A percentile compares a stretch with the other conserved stretches of the same genome.
Conservation (phyloP, 352 stramenopile genomes). For the Phytophthora constricta region DNA sequence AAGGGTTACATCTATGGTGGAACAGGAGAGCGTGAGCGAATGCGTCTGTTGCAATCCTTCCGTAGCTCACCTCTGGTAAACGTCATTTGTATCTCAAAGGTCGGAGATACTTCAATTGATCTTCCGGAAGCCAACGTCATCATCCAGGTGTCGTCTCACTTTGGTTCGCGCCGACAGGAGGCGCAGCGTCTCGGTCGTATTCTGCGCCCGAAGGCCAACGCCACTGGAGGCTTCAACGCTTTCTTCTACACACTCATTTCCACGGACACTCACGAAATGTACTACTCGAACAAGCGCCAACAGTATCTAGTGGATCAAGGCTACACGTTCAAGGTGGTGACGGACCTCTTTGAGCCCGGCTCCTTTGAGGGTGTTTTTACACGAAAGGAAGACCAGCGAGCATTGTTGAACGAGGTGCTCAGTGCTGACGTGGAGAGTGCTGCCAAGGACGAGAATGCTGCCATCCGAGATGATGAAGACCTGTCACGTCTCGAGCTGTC, state of each 20-base stretch:
- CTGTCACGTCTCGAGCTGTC: slow-evolving; percentile 74
- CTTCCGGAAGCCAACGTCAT: slow-evolving; percentile 99
- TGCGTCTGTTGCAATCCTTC: slow-evolving; percentile 88
- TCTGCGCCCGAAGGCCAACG: slow-evolving; percentile 96
- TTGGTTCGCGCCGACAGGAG: slow-evolving; percentile 99
- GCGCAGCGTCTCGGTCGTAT: slow-evolving; percentile 99
- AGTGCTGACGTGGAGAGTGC: slow-evolving; percentile 83
- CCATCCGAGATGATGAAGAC: slow-evolving; percentile 86
- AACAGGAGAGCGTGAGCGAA: slow-evolving; percentile 93
- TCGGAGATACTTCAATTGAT: slow-evolving; percentile 99
- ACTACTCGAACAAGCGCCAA: slow-evolving; percentile 99
- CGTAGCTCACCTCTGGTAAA: slow-evolving; percentile 87
- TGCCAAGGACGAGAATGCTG: slow-evolving; percentile 82
- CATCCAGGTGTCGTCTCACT: slow-evolving; percentile 99
- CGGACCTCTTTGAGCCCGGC: slow-evolving; percentile 89
- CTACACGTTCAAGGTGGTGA: slow-evolving; percentile 99
- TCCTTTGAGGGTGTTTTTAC: slow-evolving; percentile 85
- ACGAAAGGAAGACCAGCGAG: slow-evolving; percentile 78
- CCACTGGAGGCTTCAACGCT: slow-evolving; percentile 98
- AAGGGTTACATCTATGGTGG: slow-evolving; percentile 97
- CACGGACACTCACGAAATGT: slow-evolving; percentile 99
- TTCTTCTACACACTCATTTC: slow-evolving; percentile 99
- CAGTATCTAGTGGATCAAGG: slow-evolving; percentile 99
- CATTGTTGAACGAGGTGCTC: slow-evolving; percentile 82
- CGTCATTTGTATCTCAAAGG: slow-evolving; percentile 93